Conservation (phyloP, 768 basidiomycete species). For the Trametes coccinea region DNA sequence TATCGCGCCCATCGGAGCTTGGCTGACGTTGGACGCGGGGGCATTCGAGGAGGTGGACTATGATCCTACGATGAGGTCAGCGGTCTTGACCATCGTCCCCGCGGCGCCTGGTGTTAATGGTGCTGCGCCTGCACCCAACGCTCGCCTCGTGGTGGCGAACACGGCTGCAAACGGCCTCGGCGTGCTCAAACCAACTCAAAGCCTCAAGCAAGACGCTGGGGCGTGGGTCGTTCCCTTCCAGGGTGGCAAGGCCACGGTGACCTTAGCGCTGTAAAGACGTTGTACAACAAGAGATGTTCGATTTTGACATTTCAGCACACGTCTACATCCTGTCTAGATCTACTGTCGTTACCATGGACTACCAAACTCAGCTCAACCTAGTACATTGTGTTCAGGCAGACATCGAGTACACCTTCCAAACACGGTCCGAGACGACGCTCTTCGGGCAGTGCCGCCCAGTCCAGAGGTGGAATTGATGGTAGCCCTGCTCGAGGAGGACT, state of each 20-base stretch:
- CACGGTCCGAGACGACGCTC: slow-evolving; percentile 45
- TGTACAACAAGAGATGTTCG: not conserved
- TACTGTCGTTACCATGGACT: not conserved
- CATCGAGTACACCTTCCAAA: slow-evolving; percentile 46
- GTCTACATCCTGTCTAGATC: not conserved
- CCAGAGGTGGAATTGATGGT: slow-evolving; percentile 82
- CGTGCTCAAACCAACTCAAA: slow-evolving; percentile 41
- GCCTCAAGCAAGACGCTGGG: slow-evolving; percentile 43
- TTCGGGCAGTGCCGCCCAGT: slow-evolving; percentile 66
- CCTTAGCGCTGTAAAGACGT: slow-evolving; percentile 11
- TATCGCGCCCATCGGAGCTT: slow-evolving; percentile 48
- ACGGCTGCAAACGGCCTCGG: slow-evolving; percentile 40
- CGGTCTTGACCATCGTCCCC: slow-evolving; percentile 44
- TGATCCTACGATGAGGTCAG: slow-evolving; percentile 39
- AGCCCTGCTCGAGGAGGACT: slow-evolving; percentile 87
- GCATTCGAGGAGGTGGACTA: slow-evolving; percentile 47
- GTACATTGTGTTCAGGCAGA: not conserved
- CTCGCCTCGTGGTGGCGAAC: slow-evolving; percentile 47
- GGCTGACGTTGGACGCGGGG: slow-evolving; percentile 52
- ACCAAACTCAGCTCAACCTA: not conserved
- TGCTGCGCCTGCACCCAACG: slow-evolving; percentile 48
- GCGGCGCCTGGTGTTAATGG: slow-evolving; percentile 39
- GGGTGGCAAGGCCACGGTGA: slow-evolving; percentile 37
- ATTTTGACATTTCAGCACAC: not conserved
- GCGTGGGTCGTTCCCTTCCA: slow-evolving; percentile 48